Conservation (phyloP, 2,329 filamentous ascomycete species). For the Fusarium irregulare region DNA sequence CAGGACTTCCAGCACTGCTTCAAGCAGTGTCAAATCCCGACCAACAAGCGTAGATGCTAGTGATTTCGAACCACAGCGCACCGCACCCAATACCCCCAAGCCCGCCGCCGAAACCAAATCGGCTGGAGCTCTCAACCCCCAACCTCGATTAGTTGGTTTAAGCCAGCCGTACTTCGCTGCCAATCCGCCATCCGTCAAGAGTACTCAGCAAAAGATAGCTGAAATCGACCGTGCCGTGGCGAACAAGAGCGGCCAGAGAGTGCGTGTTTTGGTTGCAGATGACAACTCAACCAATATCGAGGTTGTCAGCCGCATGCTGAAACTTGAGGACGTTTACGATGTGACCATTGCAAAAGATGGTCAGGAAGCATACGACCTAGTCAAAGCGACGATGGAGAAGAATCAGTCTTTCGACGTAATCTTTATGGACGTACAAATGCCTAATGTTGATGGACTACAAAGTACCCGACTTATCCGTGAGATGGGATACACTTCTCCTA, state of each 20-base stretch:
- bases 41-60: slow-evolving; percentile 59
- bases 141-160: slow-evolving; percentile 84
- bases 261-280: slow-evolving; percentile 88
- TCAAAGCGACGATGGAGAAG: slow-evolving; percentile 83
- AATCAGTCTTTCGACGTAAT: slow-evolving; percentile 84
- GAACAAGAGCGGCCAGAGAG: slow-evolving; percentile 69
- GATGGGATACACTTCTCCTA: slow-evolving; percentile 87
- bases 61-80: slow-evolving; percentile 54
- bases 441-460: slow-evolving; percentile 88
- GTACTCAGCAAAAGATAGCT: slow-evolving; percentile 70
- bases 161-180: slow-evolving; percentile 83
- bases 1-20: slow-evolving; percentile 65
- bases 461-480: slow-evolving; percentile 86
- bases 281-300: slow-evolving; percentile 69
- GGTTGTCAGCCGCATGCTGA: slow-evolving; percentile 71
- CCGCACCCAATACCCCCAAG: slow-evolving; percentile 39
- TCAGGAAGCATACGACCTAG: slow-evolving; percentile 87
- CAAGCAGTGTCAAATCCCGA: slow-evolving; percentile 64
- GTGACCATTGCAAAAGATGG: slow-evolving; percentile 89
- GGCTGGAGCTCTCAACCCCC: slow-evolving; percentile 65
- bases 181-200: slow-evolving; percentile 50
- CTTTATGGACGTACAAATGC: slow-evolving; percentile 98
- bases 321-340: slow-evolving; percentile 84
- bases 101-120: slow-evolving; percentile 48
- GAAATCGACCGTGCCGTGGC: slow-evolving; percentile 74